Evolutionary conservation across 164 flowering plant species (phyloP), one percentile per base, ranked within the genome.

Genomic region (Sextonia rubra): DNA sequence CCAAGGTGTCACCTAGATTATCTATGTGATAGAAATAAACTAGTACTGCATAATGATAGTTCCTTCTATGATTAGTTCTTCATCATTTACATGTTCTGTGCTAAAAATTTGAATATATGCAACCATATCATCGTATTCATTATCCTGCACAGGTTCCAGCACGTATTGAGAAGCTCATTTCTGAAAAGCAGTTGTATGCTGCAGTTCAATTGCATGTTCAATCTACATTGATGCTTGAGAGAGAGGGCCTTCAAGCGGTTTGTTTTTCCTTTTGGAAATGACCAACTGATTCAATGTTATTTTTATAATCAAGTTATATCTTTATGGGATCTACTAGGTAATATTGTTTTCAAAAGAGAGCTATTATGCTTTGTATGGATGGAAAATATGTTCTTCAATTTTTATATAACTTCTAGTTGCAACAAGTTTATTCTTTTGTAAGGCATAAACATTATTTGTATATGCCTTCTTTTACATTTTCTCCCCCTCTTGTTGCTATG

Each of bases 241-340:
- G 98, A 76, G 99, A 95, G 80, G 99, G 99, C 66, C 98, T 93
- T 81, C 99, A 96, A 76, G 90, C 89, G 84, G 97, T 94, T 81
- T 52, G 88, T 82, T 71, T 68, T 76, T 58, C 20, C 3, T 66
- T 30, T 64, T 66, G 14, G 48, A 58, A 60, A 47, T 29, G 26
- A 55, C 64, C 20, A 30, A 69, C 18, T 62, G 44, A 37, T 7
- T 37, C 44, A 37, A 8, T 37, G 44, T 37, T 37, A 37, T 37
- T 37, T 37, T 37, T 37, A 37, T 37, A 7, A 37, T 37, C 44
- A 37, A 37, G 9, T 37, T 8, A 37, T 37, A 37, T 37, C 44
- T 7, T 37, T 37, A 37, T 37, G 6, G 44, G 11, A 37, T 37
- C 44, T 37, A 37, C 11, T 37, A 37, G 8, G 44, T 37, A 37